Evolutionary conservation across 129 eudicot species (phyloP), one percentile per base, ranked within the genome.

Genomic region (Oenanthe sinensis): DNA sequence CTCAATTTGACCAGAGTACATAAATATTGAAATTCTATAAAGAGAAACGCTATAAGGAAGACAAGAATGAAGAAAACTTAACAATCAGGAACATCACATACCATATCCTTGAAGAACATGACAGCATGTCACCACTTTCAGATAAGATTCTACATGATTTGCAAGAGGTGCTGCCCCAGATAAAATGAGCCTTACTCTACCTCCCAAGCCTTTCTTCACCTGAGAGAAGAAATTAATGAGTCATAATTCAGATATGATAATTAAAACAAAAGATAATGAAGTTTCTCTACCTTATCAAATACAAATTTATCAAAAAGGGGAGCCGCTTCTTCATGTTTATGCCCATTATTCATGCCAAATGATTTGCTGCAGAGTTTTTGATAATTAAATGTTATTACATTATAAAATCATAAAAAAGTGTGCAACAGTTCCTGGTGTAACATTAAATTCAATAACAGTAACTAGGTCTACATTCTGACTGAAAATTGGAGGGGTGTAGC

Each of bases 311-410:
- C 99, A 86, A 84, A 86, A 15, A 88, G 52, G 58, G 91, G 84
- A 68, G 99, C 82, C 70, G 99, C 99, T 79, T 96, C 99, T 9
- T 84, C 28, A 74, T 96, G 97, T 78, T 96, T 92, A 43, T 55
- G 77, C n/a, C 99, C 99, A 79, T 84, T 85, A 83, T 85, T 90
- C 96, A 96, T 84, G 80, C 85, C 81, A 69, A 76, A 80, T 75
- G 90, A 77, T 82, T 96, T 96, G 69, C 99, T 96, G 91, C 89
- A 88, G 43, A 88, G 24, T 22, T 60, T 58, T 8, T 60, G 12
- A 60, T 37, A 0, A 19, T 60, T 10, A 60, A 9, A n/a, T 60
- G 33, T 3, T 8, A 60, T 12, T 60, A 60, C 15, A 60, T n/a
- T 20, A 55, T 8, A 19, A 55, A 6, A 3, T 55, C 22, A 2